Conservation (phyloP, 345 rosid genomes). For the Eucalyptus globulus region DNA sequence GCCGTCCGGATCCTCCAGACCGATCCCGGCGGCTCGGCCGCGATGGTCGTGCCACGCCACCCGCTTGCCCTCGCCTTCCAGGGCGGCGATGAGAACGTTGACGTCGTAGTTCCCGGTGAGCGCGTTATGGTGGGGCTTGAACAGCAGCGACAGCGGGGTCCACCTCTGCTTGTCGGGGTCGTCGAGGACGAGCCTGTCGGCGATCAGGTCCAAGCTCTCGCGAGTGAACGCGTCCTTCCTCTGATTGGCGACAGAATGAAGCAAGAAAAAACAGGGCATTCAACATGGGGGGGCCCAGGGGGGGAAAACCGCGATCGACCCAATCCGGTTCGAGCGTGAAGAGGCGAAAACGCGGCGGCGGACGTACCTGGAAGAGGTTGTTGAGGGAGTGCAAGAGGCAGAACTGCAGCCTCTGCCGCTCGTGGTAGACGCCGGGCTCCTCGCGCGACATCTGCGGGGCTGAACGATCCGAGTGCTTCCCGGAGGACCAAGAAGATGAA, state of each 20-base stretch:
- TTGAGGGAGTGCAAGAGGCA: constrained; percentile 86
- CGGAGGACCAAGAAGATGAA: not conserved
- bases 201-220: constrained; percentile 46
- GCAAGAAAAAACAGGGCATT: not conserved
- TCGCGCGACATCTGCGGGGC: constrained; percentile 15
- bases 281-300: not conserved
- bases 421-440: constrained; percentile 53
- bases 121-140: constrained; percentile 77
- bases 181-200: constrained; percentile 43
- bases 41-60: constrained; percentile 83
- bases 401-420: constrained; percentile 68
- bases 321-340: not conserved
- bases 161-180: constrained; percentile 46
- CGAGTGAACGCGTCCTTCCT: constrained; percentile 53
- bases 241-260: constrained; percentile 12
- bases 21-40: constrained; percentile 38
- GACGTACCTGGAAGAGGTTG: constrained; percentile 81
- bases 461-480: not conserved
- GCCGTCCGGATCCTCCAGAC: constrained; percentile 25
- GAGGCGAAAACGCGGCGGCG: not conserved
- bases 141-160: constrained; percentile 59
- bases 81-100: constrained; percentile 69
- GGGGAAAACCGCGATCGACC: not conserved
- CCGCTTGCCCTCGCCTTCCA: constrained; percentile 50
- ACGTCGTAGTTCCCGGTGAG: constrained; percentile 82